Evolutionary conservation across 2,329 filamentous ascomycete species (phyloP), one percentile per base, ranked within the genome.

Genomic region (Capronia coronata): DNA sequence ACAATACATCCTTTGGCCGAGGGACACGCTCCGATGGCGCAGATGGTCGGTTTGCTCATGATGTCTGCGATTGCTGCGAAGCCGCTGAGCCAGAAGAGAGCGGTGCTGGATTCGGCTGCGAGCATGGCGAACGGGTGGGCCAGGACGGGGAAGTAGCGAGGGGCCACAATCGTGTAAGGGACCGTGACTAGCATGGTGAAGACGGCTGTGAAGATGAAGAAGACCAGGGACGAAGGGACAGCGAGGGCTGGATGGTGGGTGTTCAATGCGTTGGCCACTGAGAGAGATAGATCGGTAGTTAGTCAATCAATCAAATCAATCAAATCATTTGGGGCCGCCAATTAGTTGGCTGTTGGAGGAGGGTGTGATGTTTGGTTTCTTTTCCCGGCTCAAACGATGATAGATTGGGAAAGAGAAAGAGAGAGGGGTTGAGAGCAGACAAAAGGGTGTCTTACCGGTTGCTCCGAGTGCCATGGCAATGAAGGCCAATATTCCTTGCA

Each of bases 41-140:
- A 82, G 49, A 76, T 70, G 7, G 64, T 67, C 0, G 78, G 70
- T 13, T 77, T 74, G 46, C 78, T 77, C 49, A 88, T 68, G 48
- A 74, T 74, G 16, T 81, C 83, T 0, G 84, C 87, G 6, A 56
- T 35, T 0, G 87, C 87, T 58, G 94, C 82, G 61, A 88, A 85
- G 5, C 87, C 88, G 0, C 84, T 83, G 63, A 96, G 93, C 89
- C 89, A 95, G 73, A 94, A 94, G 49, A 94, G 75, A 70, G 84
- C 83, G 8, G 87, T 93, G 19, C 93, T 58, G 40, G 72, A 73
- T 62, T 94, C 86, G 25, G 87, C 73, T 1, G 62, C 81, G 14
- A 90, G 71, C 13, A 88, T 78, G 38, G 75, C 79, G 43, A 80
- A 78, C 45, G 75, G 77, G 66, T 87, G 80, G 60, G 82, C 82